phyloP scores from a whole-genome alignment of 2,329 filamentous ascomycete genomes.

The Xylaria sp. region DNA sequence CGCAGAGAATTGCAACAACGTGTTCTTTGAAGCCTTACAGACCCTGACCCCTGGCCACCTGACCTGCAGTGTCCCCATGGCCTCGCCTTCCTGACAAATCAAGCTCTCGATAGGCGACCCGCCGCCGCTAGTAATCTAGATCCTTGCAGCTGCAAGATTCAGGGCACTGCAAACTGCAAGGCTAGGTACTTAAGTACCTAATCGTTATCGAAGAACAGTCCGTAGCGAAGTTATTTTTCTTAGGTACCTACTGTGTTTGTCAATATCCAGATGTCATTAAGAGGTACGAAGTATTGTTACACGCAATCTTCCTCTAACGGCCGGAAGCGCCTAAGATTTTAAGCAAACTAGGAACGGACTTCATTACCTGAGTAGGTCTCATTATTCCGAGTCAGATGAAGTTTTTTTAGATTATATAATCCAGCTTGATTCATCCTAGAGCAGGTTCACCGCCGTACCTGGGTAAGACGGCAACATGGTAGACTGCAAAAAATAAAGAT shows the following conservation, averaged over 20 bases:
- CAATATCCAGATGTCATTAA: background rate
- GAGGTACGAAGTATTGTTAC: background rate
- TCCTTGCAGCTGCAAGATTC: slow-evolving; percentile 21
- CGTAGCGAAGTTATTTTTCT: no score
- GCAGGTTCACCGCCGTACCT: background rate
- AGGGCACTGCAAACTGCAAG: slow-evolving; percentile 23
- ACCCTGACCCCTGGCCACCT: slow-evolving; percentile 15
- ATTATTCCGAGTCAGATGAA: background rate
- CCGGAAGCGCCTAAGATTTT: background rate
- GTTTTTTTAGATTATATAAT: background rate
- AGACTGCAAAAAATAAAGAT: background rate
- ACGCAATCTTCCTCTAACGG: background rate
- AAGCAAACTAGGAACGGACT: background rate
- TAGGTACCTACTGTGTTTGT: background rate
- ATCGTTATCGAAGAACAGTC: no score
- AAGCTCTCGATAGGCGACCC: slow-evolving; percentile 1
- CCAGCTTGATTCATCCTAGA: background rate
- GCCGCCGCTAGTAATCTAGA: slow-evolving; percentile 16
- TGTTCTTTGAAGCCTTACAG: slow-evolving; percentile 30
- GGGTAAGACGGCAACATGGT: background rate
- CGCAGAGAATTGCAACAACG: slow-evolving; percentile 28
- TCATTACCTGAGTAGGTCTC: background rate
- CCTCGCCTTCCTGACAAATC: slow-evolving; percentile 35
- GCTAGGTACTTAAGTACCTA: background rate
- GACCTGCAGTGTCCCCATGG: slow-evolving; percentile 23